These are phyloP conservation scores for Coemansia sp. DNA, from an alignment of 192 early-diverging fungal species.

Conservation along the genomic window DNA sequence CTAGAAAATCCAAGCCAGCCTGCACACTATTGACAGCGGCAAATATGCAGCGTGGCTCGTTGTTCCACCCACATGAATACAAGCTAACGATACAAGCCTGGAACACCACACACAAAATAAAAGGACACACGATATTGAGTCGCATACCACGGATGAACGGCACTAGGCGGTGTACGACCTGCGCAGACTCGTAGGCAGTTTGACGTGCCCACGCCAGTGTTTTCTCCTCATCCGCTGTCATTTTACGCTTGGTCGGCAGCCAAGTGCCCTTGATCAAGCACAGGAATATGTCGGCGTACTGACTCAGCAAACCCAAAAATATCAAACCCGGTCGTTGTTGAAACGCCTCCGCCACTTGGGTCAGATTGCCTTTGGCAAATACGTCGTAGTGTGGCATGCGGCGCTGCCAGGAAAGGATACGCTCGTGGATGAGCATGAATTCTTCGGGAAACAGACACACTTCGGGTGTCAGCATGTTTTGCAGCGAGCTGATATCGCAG, in stretches of 20 bases:
- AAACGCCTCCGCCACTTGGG: conserved; percentile 15
- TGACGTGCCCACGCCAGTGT: conserved; percentile 38
- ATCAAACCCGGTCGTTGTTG: conserved; percentile 15
- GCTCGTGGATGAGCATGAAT: conserved; percentile 19
- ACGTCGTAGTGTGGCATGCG: conserved; percentile 27
- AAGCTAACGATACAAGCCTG: conserved; percentile 49
- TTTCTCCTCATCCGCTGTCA: conserved; percentile 28
- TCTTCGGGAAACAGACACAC: conserved; percentile 27
- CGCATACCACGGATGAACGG: conserved; percentile 45
- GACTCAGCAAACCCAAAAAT: conserved; percentile 33
- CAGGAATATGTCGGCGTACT: conserved; percentile 43
- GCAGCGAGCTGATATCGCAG: conserved; percentile 38
- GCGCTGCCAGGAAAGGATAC: conserved; percentile 29
- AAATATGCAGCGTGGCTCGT: conserved; percentile 20
- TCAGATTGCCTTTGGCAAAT: conserved; percentile 22
- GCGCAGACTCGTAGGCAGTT: conserved; percentile 28
- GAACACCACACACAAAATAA: conserved; percentile 44
- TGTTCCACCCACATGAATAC: conserved; percentile 32
- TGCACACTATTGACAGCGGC: conserved; percentile 35
- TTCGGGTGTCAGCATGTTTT: conserved; percentile 33
- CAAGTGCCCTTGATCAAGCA: conserved; percentile 52
- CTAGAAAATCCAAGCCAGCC: conserved; percentile 35
- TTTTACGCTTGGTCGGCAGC: conserved; percentile 25
- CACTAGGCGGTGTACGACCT: conserved; percentile 39
- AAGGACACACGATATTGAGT: conserved; percentile 32